These are phyloP conservation scores for Bonia amplexicaulis DNA, from an alignment of 176 grass and related monocot genomes.

Conservation along the genomic window DNA sequence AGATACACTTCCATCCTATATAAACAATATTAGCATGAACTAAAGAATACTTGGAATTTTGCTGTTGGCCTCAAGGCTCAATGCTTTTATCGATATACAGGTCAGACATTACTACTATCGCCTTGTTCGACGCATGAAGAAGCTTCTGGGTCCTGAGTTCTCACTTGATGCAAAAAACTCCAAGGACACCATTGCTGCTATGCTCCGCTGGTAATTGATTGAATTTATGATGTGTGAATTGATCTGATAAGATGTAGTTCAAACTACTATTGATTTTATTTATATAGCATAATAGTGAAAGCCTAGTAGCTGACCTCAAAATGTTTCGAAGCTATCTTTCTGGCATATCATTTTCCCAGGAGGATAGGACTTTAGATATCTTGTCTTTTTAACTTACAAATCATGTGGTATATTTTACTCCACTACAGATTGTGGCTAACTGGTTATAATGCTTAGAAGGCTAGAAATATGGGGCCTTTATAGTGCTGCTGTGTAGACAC, in stretches of 20 bases:
- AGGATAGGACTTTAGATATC: background rate
- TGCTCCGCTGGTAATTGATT: conserved; percentile 93
- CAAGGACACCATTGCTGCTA: conserved; percentile 97
- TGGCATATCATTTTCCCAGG: background rate
- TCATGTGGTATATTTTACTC: background rate
- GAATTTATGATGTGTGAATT: conserved; percentile 6
- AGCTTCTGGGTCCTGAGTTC: conserved; percentile 85
- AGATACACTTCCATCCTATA: background rate
- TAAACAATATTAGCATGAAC: background rate
- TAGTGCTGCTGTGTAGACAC: conserved; percentile 2
- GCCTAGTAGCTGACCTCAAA: conserved; percentile 1
- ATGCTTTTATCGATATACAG: conserved; percentile 45
- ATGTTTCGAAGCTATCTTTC: background rate
- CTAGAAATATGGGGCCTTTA: background rate
- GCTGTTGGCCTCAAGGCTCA: conserved; percentile 1
- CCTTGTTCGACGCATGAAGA: conserved; percentile 95
- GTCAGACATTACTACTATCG: conserved; percentile 99
- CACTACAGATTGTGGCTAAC: conserved; percentile 5
- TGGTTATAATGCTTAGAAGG: background rate
- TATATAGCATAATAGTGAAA: conserved; percentile 2
- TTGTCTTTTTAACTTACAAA: conserved; percentile 12
- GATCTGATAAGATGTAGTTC: background rate
- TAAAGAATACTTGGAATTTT: background rate
- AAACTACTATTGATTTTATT: conserved; percentile 5
- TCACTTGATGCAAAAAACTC: conserved; percentile 97